These are phyloP conservation scores for Amphichorda felina DNA, from an alignment of 2,329 filamentous ascomycete species.

Conservation along the genomic window DNA sequence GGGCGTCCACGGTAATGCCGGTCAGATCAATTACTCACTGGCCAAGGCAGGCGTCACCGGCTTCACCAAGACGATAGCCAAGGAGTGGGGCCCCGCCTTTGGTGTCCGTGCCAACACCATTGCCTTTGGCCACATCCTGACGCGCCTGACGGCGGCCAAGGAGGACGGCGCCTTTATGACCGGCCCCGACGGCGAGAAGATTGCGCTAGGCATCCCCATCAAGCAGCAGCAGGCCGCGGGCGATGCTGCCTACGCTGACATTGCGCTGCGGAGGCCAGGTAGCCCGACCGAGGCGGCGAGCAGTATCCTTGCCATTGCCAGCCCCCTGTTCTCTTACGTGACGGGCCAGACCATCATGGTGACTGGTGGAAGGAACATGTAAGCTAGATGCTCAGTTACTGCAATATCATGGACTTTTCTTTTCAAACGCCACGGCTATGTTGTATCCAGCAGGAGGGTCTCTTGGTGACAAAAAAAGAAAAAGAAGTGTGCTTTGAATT, in stretches of 20 bases:
- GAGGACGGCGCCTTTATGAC: conserved; percentile 72
- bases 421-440: too few relatives aligned
- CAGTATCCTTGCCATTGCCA: conserved; percentile 65
- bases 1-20: conserved; percentile 76
- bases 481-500: conserved; percentile 3
- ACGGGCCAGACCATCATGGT: conserved; percentile 80
- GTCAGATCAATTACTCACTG: conserved; percentile 80
- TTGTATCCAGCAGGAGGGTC: too few relatives aligned
- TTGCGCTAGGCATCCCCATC: conserved; percentile 61
- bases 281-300: conserved; percentile 71
- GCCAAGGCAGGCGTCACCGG: conserved; percentile 78
- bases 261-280: conserved; percentile 66
- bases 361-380: conserved; percentile 62
- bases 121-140: conserved; percentile 73
- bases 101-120: conserved; percentile 76
- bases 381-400: conserved; percentile 4
- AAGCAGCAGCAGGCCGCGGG: conserved; percentile 35
- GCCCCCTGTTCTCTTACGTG: conserved; percentile 75
- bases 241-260: conserved; percentile 47
- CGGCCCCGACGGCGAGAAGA: conserved; percentile 63
- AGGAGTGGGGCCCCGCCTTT: conserved; percentile 80
- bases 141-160: conserved; percentile 71
- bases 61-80: conserved; percentile 79
- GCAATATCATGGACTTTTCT: conserved; percentile 1
- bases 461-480: not conserved